Evolutionary conservation across 352 stramenopile species (phyloP), one percentile per base, ranked within the genome.

Genomic region (Globisporangium echinulatum): DNA sequence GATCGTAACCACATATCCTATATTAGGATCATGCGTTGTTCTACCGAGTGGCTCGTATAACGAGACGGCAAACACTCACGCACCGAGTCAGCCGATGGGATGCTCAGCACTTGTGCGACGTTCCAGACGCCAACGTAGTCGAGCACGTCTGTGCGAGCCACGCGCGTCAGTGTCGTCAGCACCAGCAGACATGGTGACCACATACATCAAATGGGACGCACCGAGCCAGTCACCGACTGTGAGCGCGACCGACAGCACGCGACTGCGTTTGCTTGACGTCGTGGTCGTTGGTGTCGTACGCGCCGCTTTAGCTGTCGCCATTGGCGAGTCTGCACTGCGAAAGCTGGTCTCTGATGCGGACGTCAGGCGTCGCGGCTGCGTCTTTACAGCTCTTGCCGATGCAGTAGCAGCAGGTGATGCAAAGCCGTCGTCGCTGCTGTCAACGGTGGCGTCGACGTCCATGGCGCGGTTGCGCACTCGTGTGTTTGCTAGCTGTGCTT

Each of bases 111-210:
- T 25, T 62, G 42, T 37, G 55, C 61, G 11, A 59, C 55, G 7
- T 67, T 62, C 61, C 61, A 67, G 0, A 67, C 61, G 13, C 61
- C 61, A 4, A 59, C 61, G 10, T 62, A 56, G n/a, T 67, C 61
- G 19, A 67, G 17, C 6, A 67, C 61, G 55, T 67, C 61, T 67
- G 44, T 17, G n/a, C 49, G 8, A 15, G 38, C 14, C 40, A 19
- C 14, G 39, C 5, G 25, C 37, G 36, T 62, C 43, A 48, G 5
- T 33, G 44, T 19, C 36, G 11, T 39, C 19, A 33, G 25, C 25
- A 33, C 25, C 25, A 33, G 25, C 25, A 33, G 2, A 33, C 25
- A 33, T 33, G 25, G 25, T 33, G 25, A 33, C 25, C 25, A 5
- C 6, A n/a, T 14, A 54, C 49, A 42, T 11, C 5, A 13, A 14